These are phyloP conservation scores for Trametes coccinea DNA, from an alignment of 768 basidiomycete species.

Conservation along the genomic window DNA sequence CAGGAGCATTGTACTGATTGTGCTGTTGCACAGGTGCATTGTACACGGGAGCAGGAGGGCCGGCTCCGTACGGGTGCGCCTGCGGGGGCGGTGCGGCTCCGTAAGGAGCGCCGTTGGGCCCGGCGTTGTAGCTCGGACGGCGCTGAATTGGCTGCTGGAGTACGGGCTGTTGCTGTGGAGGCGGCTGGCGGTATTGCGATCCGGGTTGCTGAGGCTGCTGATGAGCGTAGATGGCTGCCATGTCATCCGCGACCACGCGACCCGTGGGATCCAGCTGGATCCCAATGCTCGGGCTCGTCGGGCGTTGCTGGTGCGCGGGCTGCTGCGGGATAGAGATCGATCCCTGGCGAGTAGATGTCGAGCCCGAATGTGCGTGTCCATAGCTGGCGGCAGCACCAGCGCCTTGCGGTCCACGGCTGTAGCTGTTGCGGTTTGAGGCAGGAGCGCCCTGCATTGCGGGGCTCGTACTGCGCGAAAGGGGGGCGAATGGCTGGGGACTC, in stretches of 20 bases:
- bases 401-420: slow-evolving; percentile 18
- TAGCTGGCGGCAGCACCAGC: slow-evolving; percentile 7
- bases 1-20: slow-evolving; percentile 22
- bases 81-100: slow-evolving; percentile 30
- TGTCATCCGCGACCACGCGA: slow-evolving; percentile 75
- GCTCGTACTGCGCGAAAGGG: slow-evolving; percentile 52
- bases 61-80: slow-evolving; percentile 11
- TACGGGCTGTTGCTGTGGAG: slow-evolving; percentile 32
- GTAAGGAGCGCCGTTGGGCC: slow-evolving; percentile 33
- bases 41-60: slow-evolving; percentile 31
- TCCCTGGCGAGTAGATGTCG: slow-evolving; percentile 35
- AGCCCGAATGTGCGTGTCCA: slow-evolving; percentile 19
- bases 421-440: slow-evolving; percentile 27
- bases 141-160: slow-evolving; percentile 31
- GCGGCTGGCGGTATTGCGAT: slow-evolving; percentile 40
- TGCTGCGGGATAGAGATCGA: slow-evolving; percentile 33
- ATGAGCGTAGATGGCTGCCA: slow-evolving; percentile 53
- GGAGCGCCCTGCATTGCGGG: slow-evolving; percentile 35
- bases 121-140: slow-evolving; percentile 21
- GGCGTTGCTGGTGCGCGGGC: slow-evolving; percentile 40
- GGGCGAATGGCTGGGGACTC: slow-evolving; percentile 54
- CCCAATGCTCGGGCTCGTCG: slow-evolving; percentile 77
- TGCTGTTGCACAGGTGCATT: slow-evolving; percentile 18
- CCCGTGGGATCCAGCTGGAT: slow-evolving; percentile 82
- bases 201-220: slow-evolving; percentile 29